Conservation (phyloP, 257 asterid genomes). For the Thymus mandschuricus region DNA sequence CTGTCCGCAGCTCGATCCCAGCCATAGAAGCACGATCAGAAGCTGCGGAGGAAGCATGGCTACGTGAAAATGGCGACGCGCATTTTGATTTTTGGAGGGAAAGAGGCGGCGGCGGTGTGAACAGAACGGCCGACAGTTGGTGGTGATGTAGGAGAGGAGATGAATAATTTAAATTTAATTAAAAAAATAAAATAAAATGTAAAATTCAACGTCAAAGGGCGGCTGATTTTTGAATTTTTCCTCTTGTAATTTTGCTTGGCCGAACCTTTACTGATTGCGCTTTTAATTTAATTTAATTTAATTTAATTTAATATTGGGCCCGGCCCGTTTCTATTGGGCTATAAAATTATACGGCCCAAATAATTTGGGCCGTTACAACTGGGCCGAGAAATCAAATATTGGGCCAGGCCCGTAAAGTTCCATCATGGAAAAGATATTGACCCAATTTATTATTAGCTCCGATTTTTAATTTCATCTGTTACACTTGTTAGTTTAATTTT, state of each 20-base stretch:
- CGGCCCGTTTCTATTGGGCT: no score
- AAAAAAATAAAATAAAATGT: neutral
- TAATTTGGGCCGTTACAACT: no score
- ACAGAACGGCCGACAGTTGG: neutral
- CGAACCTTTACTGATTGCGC: constrained; percentile 21
- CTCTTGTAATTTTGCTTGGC: constrained; percentile 35
- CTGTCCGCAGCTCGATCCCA: constrained; percentile 37
- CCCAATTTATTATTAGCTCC: no score
- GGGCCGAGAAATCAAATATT: no score
- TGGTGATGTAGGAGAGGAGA: constrained; percentile 15
- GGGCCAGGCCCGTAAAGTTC: no score
- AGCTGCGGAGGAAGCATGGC: constrained; percentile 40
- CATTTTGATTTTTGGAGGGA: constrained; percentile 16
- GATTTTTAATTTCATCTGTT: no score
- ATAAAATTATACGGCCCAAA: no score
- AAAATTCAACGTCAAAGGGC: constrained; percentile 30
- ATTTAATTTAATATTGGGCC: no score
- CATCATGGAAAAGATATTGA: no score
- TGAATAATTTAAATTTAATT: neutral
- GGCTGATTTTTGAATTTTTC: constrained; percentile 36
- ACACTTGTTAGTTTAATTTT: no score
- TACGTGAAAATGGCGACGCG: neutral
- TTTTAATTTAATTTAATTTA: no score
- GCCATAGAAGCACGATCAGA: constrained; percentile 29
- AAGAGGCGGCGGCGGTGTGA: neutral